These are phyloP conservation scores for Laburnicola sp. DNA, from an alignment of 2,329 filamentous ascomycete genomes.

Conservation along the genomic window DNA sequence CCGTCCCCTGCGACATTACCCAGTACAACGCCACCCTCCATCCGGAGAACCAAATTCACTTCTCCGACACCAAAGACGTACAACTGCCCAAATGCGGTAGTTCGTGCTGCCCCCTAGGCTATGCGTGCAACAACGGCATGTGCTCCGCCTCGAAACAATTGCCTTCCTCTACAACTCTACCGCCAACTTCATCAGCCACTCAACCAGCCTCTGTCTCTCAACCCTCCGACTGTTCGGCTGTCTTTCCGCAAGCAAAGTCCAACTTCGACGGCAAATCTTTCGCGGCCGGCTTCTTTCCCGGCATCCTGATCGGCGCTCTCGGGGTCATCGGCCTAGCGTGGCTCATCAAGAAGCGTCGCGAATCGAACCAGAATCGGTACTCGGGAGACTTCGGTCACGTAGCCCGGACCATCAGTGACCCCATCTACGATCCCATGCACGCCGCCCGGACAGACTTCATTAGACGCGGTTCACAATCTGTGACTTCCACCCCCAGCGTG, in stretches of 20 bases:
- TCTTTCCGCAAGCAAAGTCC: conserved; percentile 17
- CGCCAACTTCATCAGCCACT: conserved; percentile 32
- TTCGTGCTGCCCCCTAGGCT: conserved; percentile 73
- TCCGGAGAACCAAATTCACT: conserved; percentile 66
- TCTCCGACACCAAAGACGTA: conserved; percentile 60
- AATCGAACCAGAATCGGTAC: conserved; percentile 36
- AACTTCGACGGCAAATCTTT: conserved; percentile 43
- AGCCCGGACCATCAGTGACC: conserved; percentile 43
- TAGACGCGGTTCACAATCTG: conserved; percentile 33
- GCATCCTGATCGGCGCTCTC: conserved; percentile 42
- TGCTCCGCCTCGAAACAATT: conserved; percentile 60
- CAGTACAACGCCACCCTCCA: conserved; percentile 62
- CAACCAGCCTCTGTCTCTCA: conserved; percentile 37
- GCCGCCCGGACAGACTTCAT: conserved; percentile 44
- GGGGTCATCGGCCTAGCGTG: conserved; percentile 37
- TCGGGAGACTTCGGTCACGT: conserved; percentile 46
- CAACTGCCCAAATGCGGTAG: conserved; percentile 61
- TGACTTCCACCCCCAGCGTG: conserved; percentile 29
- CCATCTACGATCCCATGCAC: conserved; percentile 44
- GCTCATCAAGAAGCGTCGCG: conserved; percentile 41
- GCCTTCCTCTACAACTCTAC: conserved; percentile 25
- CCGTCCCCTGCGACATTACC: conserved; percentile 66
- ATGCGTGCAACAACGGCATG: conserved; percentile 58
- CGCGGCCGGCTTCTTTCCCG: conserved; percentile 44
- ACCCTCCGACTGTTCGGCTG: conserved; percentile 26